Conservation (phyloP, 805 yeast species). For the Nadsonia fulvescens region DNA sequence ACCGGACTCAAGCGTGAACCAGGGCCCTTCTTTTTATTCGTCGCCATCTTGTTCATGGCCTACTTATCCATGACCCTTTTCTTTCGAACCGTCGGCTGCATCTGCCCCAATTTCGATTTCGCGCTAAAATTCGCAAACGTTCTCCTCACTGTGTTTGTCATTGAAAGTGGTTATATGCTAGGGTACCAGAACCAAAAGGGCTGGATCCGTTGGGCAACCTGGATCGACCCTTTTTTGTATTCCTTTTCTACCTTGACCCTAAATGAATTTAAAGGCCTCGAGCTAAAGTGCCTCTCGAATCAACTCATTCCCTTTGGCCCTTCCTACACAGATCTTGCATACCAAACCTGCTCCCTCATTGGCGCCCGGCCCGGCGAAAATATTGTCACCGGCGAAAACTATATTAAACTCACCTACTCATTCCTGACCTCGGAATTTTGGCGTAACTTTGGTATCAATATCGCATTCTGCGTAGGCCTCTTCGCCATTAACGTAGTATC, state of each 20-base stretch:
- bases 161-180: constrained; percentile 30
- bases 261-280: constrained; percentile 27
- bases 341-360: constrained; percentile 35
- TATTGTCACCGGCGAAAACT: constrained; percentile 34
- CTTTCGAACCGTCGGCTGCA: constrained; percentile 25
- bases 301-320: constrained; percentile 28
- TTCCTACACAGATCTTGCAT: constrained; percentile 17
- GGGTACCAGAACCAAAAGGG: constrained; percentile 28
- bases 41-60: constrained; percentile 24
- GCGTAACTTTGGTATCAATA: constrained; percentile 46
- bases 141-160: constrained; percentile 22
- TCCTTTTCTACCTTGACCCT: constrained; percentile 28
- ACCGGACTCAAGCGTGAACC: constrained; percentile 32
- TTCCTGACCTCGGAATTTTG: constrained; percentile 33
- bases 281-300: constrained; percentile 20
- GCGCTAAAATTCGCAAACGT: constrained; percentile 31
- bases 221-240: constrained; percentile 27
- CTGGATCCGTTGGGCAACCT: constrained; percentile 34
- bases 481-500: constrained; percentile 32
- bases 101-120: constrained; percentile 20
- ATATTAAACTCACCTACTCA: constrained; percentile 25
- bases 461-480: constrained; percentile 39
- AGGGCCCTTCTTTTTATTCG: constrained; percentile 36
- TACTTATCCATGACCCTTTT: constrained; percentile 39
- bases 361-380: constrained; percentile 36